These are phyloP conservation scores for Alternaria consortialis DNA, from an alignment of 2,329 filamentous ascomycete species.

Conservation along the genomic window DNA sequence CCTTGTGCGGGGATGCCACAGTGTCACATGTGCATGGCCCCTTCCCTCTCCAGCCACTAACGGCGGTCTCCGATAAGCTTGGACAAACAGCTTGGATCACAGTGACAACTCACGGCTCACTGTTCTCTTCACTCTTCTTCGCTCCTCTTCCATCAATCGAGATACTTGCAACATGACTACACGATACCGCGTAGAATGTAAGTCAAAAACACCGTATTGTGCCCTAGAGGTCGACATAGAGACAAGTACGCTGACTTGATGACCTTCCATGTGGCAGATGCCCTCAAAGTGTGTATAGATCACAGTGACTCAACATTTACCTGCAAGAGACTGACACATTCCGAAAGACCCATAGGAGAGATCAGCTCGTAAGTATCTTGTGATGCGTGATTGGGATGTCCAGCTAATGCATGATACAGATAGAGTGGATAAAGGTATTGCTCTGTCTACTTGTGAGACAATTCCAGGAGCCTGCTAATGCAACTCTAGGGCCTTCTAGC, in stretches of 20 bases:
- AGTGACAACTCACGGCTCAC: conserved; percentile 27
- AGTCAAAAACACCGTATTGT: background rate
- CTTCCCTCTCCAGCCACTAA: conserved; percentile 32
- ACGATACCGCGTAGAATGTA: conserved; percentile 52
- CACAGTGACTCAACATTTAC: background rate
- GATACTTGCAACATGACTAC: conserved; percentile 48
- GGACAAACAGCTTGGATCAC: conserved; percentile 28
- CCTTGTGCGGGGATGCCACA: conserved; percentile 11
- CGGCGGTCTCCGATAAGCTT: conserved; percentile 39
- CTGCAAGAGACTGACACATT: conserved; percentile 19
- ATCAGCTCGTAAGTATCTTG: conserved; percentile 78
- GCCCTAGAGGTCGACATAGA: background rate
- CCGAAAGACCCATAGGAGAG: conserved; percentile 83
- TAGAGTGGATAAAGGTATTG: conserved; percentile 88
- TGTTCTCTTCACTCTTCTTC: conserved; percentile 14
- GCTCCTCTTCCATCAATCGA: conserved; percentile 2
- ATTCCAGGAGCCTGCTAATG: conserved; percentile 1
- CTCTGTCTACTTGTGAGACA: too few species aligned
- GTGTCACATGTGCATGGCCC: conserved; percentile 30
- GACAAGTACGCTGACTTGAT: conserved; percentile 25
- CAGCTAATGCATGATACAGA: conserved; percentile 50
- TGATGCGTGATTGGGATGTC: background rate
- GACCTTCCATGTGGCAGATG: conserved; percentile 58
- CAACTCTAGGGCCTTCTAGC: conserved; percentile 69
- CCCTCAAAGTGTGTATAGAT: conserved; percentile 65